These are phyloP conservation scores for Colletotrichum sp. DNA, from an alignment of 2,329 filamentous ascomycete genomes.

Conservation along the genomic window DNA sequence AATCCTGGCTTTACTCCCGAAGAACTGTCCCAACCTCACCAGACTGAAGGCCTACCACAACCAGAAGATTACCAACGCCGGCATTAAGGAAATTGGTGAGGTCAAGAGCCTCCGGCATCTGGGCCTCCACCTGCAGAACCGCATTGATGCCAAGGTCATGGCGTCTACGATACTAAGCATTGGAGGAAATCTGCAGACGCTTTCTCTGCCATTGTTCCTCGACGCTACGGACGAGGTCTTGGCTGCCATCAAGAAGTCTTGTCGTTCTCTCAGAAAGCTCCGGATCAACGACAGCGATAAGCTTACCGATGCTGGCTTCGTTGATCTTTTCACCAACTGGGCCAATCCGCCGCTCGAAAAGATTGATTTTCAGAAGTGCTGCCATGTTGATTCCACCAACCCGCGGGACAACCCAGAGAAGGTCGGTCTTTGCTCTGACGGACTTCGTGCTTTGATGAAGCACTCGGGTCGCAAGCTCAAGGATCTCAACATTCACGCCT, in stretches of 20 bases:
- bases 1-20: conserved; percentile 65
- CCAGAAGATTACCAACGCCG: conserved; percentile 71
- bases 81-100: conserved; percentile 68
- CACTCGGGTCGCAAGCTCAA: conserved; percentile 76
- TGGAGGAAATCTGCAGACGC: conserved; percentile 72
- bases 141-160: conserved; percentile 62
- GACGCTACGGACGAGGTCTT: conserved; percentile 74
- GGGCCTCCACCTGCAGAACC: conserved; percentile 69
- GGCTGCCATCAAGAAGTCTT: conserved; percentile 72
- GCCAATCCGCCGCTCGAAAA: conserved; percentile 72
- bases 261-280: conserved; percentile 73
- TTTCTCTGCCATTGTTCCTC: conserved; percentile 76
- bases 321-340: conserved; percentile 77
- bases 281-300: conserved; percentile 79
- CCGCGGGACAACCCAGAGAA: conserved; percentile 69
- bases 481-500: conserved; percentile 79
- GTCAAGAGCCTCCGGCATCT: conserved; percentile 74
- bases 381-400: conserved; percentile 74
- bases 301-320: conserved; percentile 78
- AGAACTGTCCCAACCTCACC: conserved; percentile 69
- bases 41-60: conserved; percentile 85
- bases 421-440: conserved; percentile 76
- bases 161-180: conserved; percentile 65
- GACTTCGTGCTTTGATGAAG: conserved; percentile 81
- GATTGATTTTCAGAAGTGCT: conserved; percentile 78